These are phyloP conservation scores for Margaritispora aquatica DNA, from an alignment of 495 filamentous ascomycete species.

Conservation along the genomic window DNA sequence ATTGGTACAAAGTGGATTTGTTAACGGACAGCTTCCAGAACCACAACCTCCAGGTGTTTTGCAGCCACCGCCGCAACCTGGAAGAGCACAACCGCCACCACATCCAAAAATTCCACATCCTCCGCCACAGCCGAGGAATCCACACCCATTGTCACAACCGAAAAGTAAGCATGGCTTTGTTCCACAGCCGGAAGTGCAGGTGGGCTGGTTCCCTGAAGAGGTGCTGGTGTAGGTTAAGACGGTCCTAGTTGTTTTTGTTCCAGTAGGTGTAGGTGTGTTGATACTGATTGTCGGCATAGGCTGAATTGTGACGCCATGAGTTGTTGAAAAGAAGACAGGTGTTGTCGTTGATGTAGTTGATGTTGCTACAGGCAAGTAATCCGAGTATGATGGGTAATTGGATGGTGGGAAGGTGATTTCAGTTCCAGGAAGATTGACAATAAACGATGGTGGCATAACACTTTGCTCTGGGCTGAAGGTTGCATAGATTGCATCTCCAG, in stretches of 20 bases:
- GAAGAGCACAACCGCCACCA: not conserved
- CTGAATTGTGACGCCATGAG: not conserved
- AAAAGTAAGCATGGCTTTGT: not conserved
- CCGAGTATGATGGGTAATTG: not conserved
- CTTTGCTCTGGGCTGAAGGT: slow-evolving; percentile 4
- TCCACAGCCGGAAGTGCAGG: not conserved
- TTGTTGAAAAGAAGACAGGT: not conserved
- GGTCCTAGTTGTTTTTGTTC: not conserved
- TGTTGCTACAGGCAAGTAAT: not conserved
- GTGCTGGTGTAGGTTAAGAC: not conserved
- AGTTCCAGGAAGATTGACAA: not conserved
- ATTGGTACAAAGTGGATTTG: not conserved
- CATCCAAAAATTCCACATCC: not conserved
- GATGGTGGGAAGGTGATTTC: not conserved
- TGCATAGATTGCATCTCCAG: not conserved
- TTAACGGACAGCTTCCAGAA: not conserved
- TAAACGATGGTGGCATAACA: slow-evolving; percentile 4
- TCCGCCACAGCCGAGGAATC: not conserved
- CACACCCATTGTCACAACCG: not conserved
- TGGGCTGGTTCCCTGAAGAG: not conserved
- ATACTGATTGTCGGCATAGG: not conserved
- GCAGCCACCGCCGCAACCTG: not conserved
- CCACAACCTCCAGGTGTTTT: not conserved
- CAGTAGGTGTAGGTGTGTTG: not conserved
- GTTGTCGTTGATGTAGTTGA: not conserved